Percentiles rank a stretch among this genome's conserved stretches.
These are phyloP conservation scores for Ettlia oleoabundans DNA, from an alignment of 139 green algal species.

Conservation along the genomic window DNA sequence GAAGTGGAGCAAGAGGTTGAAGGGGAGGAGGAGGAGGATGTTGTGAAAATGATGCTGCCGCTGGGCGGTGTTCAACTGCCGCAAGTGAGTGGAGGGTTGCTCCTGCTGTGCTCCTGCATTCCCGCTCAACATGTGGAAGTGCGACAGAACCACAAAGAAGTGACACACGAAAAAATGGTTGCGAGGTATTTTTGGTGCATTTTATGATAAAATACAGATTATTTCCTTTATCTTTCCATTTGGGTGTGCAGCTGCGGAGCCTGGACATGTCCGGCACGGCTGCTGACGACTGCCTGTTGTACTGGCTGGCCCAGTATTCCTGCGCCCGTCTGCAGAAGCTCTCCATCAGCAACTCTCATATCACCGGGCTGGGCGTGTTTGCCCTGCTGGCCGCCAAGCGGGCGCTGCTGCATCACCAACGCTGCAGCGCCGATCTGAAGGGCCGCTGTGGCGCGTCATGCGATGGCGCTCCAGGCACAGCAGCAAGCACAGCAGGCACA, in stretches of 20 bases:
- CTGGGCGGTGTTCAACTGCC: not conserved
- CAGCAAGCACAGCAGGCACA: not conserved
- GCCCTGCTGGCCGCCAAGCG: slow-evolving; percentile 18
- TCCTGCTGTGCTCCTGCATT: not conserved
- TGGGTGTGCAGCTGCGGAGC: slow-evolving; percentile 1
- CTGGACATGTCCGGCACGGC: slow-evolving; percentile 20
- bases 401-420: slow-evolving; percentile 1
- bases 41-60: not conserved
- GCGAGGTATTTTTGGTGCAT: too few species aligned
- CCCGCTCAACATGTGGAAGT: not conserved
- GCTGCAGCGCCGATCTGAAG: not conserved
- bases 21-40: too few species aligned
- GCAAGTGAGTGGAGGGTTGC: not conserved
- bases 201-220: too few species aligned
- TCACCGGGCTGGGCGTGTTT: not conserved
- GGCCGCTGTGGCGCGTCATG: too few species aligned
- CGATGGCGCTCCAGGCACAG: too few species aligned
- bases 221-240: too few species aligned
- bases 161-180: too few species aligned
- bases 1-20: too few species aligned
- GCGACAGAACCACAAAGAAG: not conserved
- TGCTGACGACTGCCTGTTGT: slow-evolving; percentile 9
- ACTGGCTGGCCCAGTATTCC: slow-evolving; percentile 20
- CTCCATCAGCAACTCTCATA: not conserved
- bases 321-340: slow-evolving; percentile 28